These are phyloP conservation scores for Achlya hypogyna DNA, from an alignment of 352 stramenopile genomes.

Conservation along the genomic window DNA sequence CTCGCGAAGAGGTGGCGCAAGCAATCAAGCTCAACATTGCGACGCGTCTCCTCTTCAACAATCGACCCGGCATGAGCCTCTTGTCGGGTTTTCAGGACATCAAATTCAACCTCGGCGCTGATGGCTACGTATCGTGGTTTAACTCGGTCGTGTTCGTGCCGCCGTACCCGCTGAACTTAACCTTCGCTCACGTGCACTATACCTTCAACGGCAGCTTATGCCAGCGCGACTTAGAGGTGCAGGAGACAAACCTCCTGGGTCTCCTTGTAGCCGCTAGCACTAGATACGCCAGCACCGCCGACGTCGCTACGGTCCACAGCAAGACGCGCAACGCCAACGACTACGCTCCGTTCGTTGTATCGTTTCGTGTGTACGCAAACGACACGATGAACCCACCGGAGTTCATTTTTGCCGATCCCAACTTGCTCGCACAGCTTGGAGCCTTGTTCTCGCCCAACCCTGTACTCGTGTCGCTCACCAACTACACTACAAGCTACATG, in stretches of 20 bases:
- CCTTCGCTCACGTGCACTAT: neutral
- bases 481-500: neutral
- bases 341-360: neutral
- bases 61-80: neutral
- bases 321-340: neutral
- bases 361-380: neutral
- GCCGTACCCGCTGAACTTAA: neutral
- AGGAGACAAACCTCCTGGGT: neutral
- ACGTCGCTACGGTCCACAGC: neutral
- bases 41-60: conserved; percentile 1
- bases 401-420: neutral
- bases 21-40: neutral
- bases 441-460: neutral
- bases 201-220: neutral
- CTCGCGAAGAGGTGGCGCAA: neutral
- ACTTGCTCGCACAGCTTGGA: neutral
- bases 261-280: neutral
- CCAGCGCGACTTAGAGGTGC: neutral
- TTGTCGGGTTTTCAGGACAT: neutral
- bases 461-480: neutral
- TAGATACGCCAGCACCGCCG: neutral
- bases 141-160: neutral
- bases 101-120: neutral
- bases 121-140: conserved; percentile 4
- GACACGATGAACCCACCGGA: neutral